Base-by-base conservation (phyloP, 2,329 filamentous ascomycete genomes). In the Penicillium sp. region DNA sequence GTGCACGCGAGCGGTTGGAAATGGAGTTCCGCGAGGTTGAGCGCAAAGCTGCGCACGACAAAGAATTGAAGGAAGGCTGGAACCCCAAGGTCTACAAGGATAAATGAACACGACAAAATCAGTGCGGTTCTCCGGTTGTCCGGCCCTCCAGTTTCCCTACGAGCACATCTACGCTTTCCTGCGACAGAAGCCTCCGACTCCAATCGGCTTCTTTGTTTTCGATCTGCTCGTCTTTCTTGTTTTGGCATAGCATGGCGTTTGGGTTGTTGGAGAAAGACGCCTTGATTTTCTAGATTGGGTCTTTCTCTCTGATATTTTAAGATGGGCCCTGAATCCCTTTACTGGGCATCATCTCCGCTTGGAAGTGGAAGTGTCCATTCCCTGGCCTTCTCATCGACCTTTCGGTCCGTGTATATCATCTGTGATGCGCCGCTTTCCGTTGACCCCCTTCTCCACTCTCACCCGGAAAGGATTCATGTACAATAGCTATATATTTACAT, bases 1-100 rank as follows among this genome's bases (percentile, higher is more conserved):
- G 94, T 60, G 94, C 94, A 56, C 85, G 93, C 68, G 93, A 99
- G 78, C 82, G 94, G 62, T 89, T 99, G 77, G 93, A 97, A 79
- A 82, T 88, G 67, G 93, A 99, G 76, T 79, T 94, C 39, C 82
- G 86, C 62, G 86, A 89, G 57, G 83, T 87, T 57, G 81, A 86
- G 68, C 87, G 90, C 71, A 86, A 87, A 71, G 82, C 83, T 14
- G 85, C 87, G 65, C 81, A 85, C 68, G 91, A 96, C 70, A 87
- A 88, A 54, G 92, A 96, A 75, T 68, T 89, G 52, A 85, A 88
- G 71, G 88, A 91, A 61, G 94, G 93, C 0, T 97, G 91, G 86
- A 95, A 92, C 74, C 94, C 93, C 57, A 97, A 96, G 81, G 80
- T 97, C 57, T 97, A 94, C 77, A 95, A 95, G 79, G 90, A 95